phyloP scores from a whole-genome alignment of 2,329 filamentous ascomycete species.

The Phoma sp. region DNA sequence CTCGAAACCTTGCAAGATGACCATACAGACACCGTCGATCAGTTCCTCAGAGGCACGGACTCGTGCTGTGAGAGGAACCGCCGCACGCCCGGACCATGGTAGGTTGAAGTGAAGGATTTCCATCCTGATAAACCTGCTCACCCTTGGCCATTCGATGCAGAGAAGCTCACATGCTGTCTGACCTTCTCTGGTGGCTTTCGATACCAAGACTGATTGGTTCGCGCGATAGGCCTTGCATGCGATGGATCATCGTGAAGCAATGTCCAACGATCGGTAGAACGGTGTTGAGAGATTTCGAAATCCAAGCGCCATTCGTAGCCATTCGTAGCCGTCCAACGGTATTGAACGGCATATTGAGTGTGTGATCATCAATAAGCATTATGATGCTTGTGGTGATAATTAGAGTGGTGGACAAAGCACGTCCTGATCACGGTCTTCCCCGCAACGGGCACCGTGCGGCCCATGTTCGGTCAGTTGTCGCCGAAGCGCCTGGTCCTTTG shows the following conservation, averaged over 20 bases:
- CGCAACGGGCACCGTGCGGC: constrained; percentile 3
- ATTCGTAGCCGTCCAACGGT: no score
- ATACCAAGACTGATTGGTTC: background rate
- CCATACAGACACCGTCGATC: background rate
- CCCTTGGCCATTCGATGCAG: background rate
- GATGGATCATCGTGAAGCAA: background rate
- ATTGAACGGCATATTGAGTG: no score
- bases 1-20: background rate
- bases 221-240: background rate
- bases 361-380: no score
- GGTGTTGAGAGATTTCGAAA: no score
- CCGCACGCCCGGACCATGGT: background rate
- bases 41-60: background rate
- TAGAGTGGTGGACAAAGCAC: background rate
- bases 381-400: background rate
- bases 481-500: background rate
- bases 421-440: constrained; percentile 1
- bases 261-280: no score
- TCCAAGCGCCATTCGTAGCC: no score
- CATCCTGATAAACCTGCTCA: constrained; percentile 2
- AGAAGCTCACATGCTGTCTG: background rate
- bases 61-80: background rate
- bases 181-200: background rate
- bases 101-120: background rate
- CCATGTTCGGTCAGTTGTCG: constrained; percentile 3